Conservation (phyloP, 257 asterid genomes). For the Rubia yunnanensis region DNA sequence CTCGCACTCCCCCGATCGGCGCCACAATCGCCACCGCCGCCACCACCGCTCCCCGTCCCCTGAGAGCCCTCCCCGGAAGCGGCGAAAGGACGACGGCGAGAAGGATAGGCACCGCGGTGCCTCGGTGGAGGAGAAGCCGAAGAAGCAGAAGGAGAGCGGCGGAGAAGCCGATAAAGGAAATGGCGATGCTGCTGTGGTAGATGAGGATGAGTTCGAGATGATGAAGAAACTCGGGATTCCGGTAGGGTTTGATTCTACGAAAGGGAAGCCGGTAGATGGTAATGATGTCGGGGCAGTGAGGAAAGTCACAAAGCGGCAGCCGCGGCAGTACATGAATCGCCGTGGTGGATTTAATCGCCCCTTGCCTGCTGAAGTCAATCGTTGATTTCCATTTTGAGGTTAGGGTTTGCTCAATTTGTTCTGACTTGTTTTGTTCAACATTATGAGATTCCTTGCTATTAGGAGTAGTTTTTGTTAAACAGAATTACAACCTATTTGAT, state of each 20-base stretch:
- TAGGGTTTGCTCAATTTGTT: conserved; percentile 12
- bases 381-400: conserved; percentile 40
- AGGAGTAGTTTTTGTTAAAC: conserved; percentile 4
- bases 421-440: not conserved
- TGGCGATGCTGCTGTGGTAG: conserved; percentile 33
- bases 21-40: conserved; percentile 47
- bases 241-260: conserved; percentile 81
- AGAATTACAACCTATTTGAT: not conserved
- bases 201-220: conserved; percentile 87
- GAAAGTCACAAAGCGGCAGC: conserved; percentile 94
- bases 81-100: conserved; percentile 49
- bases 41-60: conserved; percentile 45
- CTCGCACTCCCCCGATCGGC: conserved; percentile 16
- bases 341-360: conserved; percentile 99
- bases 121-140: conserved; percentile 31
- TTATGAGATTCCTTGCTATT: not conserved
- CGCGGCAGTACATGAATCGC: conserved; percentile 97
- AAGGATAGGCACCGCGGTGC: conserved; percentile 31
- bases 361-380: conserved; percentile 79
- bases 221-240: conserved; percentile 96
- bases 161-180: conserved; percentile 23
- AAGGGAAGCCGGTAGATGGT: conserved; percentile 83
- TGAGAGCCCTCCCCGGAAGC: conserved; percentile 63
- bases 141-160: conserved; percentile 39
- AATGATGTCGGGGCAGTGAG: conserved; percentile 90